Base-by-base conservation (phyloP, 805 yeast species). In the Metschnikowia cerradonensis region DNA sequence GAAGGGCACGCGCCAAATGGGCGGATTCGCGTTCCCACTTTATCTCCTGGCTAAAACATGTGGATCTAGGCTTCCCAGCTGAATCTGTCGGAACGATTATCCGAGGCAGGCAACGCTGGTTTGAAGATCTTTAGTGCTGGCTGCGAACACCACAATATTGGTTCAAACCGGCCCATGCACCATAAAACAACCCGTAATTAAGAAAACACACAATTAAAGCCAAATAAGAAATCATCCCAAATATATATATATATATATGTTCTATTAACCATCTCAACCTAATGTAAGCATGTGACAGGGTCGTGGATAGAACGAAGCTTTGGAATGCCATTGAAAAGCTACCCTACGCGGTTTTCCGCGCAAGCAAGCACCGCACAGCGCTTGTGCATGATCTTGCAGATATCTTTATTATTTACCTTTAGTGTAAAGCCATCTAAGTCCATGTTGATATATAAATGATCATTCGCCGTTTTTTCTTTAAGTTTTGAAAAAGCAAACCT, bases 371-470 rank as follows among this genome's bases (percentile, higher is more conserved):
- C 31, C 37, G 31, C 45, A 20, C 34, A 15, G 17, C 17, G 47
- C 47, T 44, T 44, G 47, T 44, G 47, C 47, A 44, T 44, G 34
- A n/a, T 23, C 47, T 34, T 44, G 47, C 47, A 43, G 31, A 35
- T 44, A 13, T 13, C 14, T 8, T 35, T 26, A 14, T 23, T 17
- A 7, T 23, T 17, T 22, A 36, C 41, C 19, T 26, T 13, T 17
- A 13, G 19, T 8, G 38, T 22, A 31, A 4, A 32, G 32, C 7
- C 5, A 20, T 17, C 7, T 13, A 7, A 15, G 32, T 23, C 26
- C 6, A 13, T 15, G 14, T 22, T 11, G 11, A 15, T 44, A 44
- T 44, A 44, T 11, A 44, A 35, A 13, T 34, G 23, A 14, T 13
- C 14, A 15, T 44, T 8, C 15, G 37, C 45, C 13, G 37, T 11